Evolutionary conservation across 2,329 filamentous ascomycete genomes (phyloP), one percentile per base, ranked within the genome.

Genomic region (Cladophialophora psammophila): DNA sequence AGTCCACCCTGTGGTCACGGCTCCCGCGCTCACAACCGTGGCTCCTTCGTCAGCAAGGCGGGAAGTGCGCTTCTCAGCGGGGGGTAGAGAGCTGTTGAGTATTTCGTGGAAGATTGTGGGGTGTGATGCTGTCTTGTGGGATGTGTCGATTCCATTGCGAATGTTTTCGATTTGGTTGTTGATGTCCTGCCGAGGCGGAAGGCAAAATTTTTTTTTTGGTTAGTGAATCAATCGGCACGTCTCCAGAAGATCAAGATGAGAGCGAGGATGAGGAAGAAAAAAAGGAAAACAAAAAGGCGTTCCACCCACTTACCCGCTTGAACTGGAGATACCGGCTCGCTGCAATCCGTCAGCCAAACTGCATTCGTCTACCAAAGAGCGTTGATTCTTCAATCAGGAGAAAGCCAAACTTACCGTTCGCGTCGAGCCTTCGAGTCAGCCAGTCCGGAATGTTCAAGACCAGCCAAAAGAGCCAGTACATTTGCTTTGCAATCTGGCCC

Each of bases 31-130:
- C 1, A 76, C 67, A 5, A 79, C 58, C 2, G 75, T 64, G 54
- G 74, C 68, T 26, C 73, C 74, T 48, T 80, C 78, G 32, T 77
- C 75, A 18, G 68, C 71, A 26, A 80, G 62, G 4, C 77, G 72
- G 8, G 71, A 62, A 5, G 72, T 73, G 0, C 76, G 73, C 66
- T 82, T 82, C 62, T 78, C 76, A 6, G 65, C 55, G 4, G 71
- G 63, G 6, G 76, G 75, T 6, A 78, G 71, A 59, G 74, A 67
- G 59, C 73, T 74, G 40, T 71, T 61, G 2, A 75, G 66, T 0
- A 79, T 64, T 31, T 76, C 74, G 15, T 76, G 72, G 63, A 79
- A 77, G 57, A 80, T 65, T 9, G 66, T 70, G 38, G 72, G 45
- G 45, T 50, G 45, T 10, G 45, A 50, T 8, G 20, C 45, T 1